Percentiles rank a stretch among this genome's conserved stretches.
Evolutionary conservation across 1,139 yeast species (phyloP).

Genomic region (Taphrina populina): DNA sequence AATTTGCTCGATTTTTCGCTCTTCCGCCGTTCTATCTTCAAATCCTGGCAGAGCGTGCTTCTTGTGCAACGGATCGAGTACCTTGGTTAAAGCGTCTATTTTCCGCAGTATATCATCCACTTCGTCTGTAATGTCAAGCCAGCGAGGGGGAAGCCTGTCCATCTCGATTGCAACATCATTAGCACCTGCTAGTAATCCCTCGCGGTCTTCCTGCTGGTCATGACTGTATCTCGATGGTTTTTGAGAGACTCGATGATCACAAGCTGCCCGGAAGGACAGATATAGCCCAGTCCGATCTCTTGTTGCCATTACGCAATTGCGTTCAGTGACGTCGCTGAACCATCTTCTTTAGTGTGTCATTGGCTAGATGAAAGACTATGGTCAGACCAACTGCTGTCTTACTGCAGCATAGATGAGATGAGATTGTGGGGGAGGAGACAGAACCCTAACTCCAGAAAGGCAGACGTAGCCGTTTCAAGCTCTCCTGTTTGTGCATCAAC

Average conservation of each 20-base stretch:
- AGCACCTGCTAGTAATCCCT: slow-evolving; percentile 52
- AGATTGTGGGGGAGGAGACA: no score
- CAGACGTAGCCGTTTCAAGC: no score
- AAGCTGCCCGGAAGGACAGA: slow-evolving; percentile 50
- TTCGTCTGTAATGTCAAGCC: slow-evolving; percentile 70
- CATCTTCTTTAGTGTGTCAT: no score
- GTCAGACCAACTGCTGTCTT: not conserved
- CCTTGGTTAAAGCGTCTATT: slow-evolving; percentile 47
- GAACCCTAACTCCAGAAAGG: no score
- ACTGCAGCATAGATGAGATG: no score
- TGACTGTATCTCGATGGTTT: slow-evolving; percentile 34
- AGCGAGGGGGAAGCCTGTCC: slow-evolving; percentile 66
- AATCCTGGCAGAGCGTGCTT: slow-evolving; percentile 84
- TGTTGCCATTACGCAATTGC: slow-evolving; percentile 29
- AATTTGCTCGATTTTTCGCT: slow-evolving; percentile 62
- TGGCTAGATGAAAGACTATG: not conserved
- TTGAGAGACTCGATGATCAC: slow-evolving; percentile 47
- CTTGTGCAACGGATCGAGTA: slow-evolving; percentile 69
- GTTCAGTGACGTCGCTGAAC: not conserved
- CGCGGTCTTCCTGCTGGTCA: slow-evolving; percentile 53
- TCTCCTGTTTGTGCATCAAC: no score
- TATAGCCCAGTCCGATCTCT: slow-evolving; percentile 51
- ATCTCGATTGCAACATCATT: slow-evolving; percentile 51
- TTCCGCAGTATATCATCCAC: slow-evolving; percentile 61
- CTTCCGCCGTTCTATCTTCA: slow-evolving; percentile 66